Evolutionary conservation across 768 basidiomycete species (phyloP).

Genomic region (Russula compacta): DNA sequence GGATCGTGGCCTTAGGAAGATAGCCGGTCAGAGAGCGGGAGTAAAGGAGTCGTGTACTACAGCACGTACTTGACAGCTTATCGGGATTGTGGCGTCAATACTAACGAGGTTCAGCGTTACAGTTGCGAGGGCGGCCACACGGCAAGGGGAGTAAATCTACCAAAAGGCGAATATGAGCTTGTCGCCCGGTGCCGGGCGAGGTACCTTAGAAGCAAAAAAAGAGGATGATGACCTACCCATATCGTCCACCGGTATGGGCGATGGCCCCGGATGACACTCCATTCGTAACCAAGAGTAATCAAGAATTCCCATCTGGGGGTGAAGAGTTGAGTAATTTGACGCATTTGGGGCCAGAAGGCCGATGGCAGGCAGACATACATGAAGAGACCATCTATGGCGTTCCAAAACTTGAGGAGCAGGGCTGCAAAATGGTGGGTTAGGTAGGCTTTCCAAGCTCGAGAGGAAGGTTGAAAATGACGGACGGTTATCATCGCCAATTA

Average conservation of each 20-base stretch:
- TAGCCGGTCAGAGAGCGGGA: background rate
- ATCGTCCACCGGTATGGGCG: background rate
- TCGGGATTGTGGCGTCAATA: background rate
- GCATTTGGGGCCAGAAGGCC: too few species aligned
- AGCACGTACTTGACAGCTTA: constrained; percentile 8
- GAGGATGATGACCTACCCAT: background rate
- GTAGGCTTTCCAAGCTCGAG: background rate
- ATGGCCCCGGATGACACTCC: background rate
- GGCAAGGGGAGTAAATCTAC: constrained; percentile 10
- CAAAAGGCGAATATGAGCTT: background rate
- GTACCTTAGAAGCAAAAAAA: background rate
- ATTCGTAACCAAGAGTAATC: background rate
- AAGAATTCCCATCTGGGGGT: background rate
- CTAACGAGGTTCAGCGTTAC: background rate
- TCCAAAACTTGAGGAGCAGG: background rate
- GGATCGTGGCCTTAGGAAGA: background rate
- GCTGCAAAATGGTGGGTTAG: background rate
- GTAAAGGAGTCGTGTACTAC: background rate
- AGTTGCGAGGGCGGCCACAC: background rate
- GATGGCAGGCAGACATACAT: background rate
- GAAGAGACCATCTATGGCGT: background rate
- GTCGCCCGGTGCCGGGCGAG: too few species aligned
- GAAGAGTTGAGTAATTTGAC: background rate
- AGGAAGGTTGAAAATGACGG: background rate
- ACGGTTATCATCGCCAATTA: background rate